Conservation (phyloP, 805 yeast species). For the Yarrowia deformans region DNA sequence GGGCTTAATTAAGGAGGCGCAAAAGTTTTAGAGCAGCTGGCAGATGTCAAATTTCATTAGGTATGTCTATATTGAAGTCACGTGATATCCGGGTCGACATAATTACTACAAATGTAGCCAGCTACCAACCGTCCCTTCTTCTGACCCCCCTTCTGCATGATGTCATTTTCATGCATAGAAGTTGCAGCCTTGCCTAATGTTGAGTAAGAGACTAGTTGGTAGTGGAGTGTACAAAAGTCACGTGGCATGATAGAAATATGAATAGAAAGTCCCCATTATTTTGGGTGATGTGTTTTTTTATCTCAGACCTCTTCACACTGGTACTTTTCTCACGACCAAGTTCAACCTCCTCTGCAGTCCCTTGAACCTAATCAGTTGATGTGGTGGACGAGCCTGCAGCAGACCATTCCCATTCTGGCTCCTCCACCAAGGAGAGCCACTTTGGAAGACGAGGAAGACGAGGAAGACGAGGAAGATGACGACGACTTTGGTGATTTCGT, state of each 20-base stretch:
- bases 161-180: not conserved
- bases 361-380: slow-evolving; percentile 22
- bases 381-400: slow-evolving; percentile 40
- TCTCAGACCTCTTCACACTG: too few species aligned
- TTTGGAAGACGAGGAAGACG: slow-evolving; percentile 41
- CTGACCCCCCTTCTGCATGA: not conserved
- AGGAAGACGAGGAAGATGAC: slow-evolving; percentile 47
- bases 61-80: too few species aligned
- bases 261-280: too few species aligned
- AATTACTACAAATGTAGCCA: too few species aligned
- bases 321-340: too few species aligned
- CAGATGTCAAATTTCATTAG: too few species aligned
- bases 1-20: not conserved
- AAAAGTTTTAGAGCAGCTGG: not conserved
- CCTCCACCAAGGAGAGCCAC: slow-evolving; percentile 47
- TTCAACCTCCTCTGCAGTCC: not conserved
- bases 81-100: too few species aligned
- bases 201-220: not conserved
- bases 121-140: too few species aligned
- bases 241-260: not conserved
- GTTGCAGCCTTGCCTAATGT: not conserved
- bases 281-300: too few species aligned
- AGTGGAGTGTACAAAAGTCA: not conserved
- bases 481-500: slow-evolving; percentile 50
- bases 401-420: slow-evolving; percentile 43